Conservation (phyloP, 2,329 filamentous ascomycete species). For the Talaromyces funiculosus region DNA sequence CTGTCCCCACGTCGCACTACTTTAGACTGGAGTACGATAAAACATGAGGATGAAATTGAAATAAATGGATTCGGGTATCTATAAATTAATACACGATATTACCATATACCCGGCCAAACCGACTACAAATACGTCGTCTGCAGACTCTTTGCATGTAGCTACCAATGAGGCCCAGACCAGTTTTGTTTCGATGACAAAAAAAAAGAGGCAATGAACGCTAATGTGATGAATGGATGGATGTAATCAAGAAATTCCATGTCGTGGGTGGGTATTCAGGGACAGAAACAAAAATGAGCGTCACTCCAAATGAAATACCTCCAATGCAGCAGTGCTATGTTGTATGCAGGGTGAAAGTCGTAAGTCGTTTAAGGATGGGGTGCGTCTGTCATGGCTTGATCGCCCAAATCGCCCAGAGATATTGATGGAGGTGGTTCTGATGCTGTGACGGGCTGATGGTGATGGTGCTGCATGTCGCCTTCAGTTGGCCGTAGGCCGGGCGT, state of each 20-base stretch:
- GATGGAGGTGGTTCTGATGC: slow-evolving; percentile 29
- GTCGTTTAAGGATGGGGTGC: slow-evolving; percentile 17
- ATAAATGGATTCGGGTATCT: not conserved
- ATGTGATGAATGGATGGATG: not conserved
- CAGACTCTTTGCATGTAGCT: not conserved
- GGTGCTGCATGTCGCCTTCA: slow-evolving; percentile 14
- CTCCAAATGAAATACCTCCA: slow-evolving; percentile 1
- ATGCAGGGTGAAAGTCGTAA: not conserved
- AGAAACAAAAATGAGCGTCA: not conserved
- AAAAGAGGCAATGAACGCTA: not conserved
- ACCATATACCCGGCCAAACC: not conserved
- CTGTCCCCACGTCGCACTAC: not conserved
- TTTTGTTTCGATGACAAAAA: not conserved
- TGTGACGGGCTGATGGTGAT: slow-evolving; percentile 17
- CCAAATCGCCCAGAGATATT: slow-evolving; percentile 22
- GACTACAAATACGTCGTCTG: not conserved
- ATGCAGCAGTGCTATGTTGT: not conserved
- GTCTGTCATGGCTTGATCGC: slow-evolving; percentile 32
- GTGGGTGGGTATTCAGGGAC: not conserved
- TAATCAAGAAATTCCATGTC: slow-evolving; percentile 6
- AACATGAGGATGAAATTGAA: not conserved
- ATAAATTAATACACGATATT: slow-evolving; percentile 1
- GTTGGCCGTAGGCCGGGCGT: slow-evolving; percentile 25
- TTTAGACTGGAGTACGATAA: no score
- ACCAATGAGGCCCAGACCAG: not conserved